Percentiles rank a stretch among this genome's conserved stretches.
Evolutionary conservation across 2,329 filamentous ascomycete genomes (phyloP).

Genomic region (Fonsecaea nubica): DNA sequence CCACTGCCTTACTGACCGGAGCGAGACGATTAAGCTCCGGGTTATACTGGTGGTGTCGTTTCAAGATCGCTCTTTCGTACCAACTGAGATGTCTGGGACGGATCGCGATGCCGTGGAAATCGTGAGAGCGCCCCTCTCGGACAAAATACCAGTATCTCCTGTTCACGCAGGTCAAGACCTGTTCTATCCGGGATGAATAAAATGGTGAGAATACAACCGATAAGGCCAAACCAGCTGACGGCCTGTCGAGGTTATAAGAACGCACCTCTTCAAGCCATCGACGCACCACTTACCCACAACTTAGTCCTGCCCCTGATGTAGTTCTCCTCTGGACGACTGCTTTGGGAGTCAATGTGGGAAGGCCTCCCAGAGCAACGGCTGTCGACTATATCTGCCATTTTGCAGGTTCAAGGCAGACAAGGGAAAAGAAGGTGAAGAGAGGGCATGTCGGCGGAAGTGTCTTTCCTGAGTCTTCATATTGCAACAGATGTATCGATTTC

Average conservation of each 20-base stretch:
- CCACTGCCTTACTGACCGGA: not conserved
- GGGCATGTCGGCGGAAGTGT: not conserved
- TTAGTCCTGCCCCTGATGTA: constrained; percentile 74
- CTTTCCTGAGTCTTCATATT: not conserved
- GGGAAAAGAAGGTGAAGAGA: not conserved
- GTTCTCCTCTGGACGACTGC: constrained; percentile 59
- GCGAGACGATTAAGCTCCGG: constrained; percentile 8
- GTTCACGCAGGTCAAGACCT: constrained; percentile 21
- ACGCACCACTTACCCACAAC: constrained; percentile 6
- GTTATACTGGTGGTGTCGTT: constrained; percentile 13
- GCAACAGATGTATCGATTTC: not conserved
- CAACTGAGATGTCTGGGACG: constrained; percentile 17
- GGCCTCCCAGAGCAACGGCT: not conserved
- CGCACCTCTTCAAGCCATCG: constrained; percentile 39
- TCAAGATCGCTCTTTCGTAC: constrained; percentile 10
- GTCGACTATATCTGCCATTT: not conserved
- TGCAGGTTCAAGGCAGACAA: not conserved
- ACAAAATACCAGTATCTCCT: constrained; percentile 20
- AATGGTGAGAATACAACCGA: constrained; percentile 79
- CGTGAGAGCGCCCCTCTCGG: constrained; percentile 10
- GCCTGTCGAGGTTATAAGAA: constrained; percentile 81
- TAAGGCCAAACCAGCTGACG: constrained; percentile 92
- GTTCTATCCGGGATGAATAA: constrained; percentile 86
- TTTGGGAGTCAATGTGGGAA: not conserved
- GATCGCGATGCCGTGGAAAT: constrained; percentile 17